Evolutionary conservation across 108 stramenopile genomes (phyloP).

Genomic region (Thalassiosira profunda): DNA sequence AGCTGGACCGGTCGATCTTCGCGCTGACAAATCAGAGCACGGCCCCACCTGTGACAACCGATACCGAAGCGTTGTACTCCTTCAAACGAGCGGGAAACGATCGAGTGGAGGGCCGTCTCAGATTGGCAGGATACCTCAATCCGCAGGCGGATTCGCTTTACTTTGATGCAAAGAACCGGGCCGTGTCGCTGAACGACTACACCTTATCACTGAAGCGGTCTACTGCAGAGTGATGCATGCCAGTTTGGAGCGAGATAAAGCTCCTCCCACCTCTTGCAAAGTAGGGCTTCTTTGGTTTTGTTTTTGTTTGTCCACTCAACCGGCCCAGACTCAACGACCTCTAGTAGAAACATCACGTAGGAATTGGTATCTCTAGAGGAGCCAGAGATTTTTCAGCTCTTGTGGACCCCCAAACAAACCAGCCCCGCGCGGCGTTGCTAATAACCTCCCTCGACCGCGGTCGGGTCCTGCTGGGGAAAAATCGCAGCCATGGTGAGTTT

Average conservation of each 20-base stretch:
- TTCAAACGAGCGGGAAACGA: slow-evolving; percentile 55
- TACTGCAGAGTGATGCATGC: neutral
- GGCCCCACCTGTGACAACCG: slow-evolving; percentile 84
- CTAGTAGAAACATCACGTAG: too few relatives aligned
- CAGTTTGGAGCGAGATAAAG: neutral
- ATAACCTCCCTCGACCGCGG: too few relatives aligned
- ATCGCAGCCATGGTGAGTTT: too few relatives aligned
- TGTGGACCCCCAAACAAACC: too few relatives aligned
- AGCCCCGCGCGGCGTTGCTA: too few relatives aligned
- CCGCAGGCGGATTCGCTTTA: slow-evolving; percentile 77
- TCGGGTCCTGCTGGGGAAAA: too few relatives aligned
- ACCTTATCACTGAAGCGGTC: slow-evolving; percentile 49
- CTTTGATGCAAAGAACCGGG: slow-evolving; percentile 80
- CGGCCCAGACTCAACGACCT: too few relatives aligned
- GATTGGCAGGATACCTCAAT: slow-evolving; percentile 80
- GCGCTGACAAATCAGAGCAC: slow-evolving; percentile 86
- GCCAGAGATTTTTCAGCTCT: too few relatives aligned
- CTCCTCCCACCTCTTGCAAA: neutral
- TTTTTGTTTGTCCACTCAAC: too few relatives aligned
- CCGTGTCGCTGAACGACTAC: slow-evolving; percentile 81
- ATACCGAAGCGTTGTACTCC: slow-evolving; percentile 75
- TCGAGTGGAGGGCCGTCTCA: slow-evolving; percentile 55
- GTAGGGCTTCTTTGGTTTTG: neutral
- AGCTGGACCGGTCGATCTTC: slow-evolving; percentile 81
- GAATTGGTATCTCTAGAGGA: too few relatives aligned